Percentiles rank a stretch among this genome's conserved stretches.
phyloP scores from a whole-genome alignment of 306 rosid species.

The Delonix regia region DNA sequence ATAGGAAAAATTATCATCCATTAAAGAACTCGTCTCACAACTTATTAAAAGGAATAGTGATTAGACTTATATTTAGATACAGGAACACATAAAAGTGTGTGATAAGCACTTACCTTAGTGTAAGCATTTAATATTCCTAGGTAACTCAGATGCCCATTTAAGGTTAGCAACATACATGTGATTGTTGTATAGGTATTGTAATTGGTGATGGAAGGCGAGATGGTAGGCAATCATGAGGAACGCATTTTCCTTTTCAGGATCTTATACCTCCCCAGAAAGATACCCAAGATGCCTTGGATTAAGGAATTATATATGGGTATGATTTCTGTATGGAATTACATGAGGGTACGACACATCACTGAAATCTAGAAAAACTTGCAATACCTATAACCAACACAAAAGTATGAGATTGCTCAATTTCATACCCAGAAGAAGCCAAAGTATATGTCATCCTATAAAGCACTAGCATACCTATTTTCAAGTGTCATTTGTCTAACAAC shows the following conservation, averaged over 20 bases:
- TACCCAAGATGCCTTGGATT: neutral
- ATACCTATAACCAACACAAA: neutral
- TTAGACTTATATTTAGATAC: neutral
- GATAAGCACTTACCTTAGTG: neutral
- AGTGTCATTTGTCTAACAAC: too few species aligned
- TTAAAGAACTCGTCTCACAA: neutral
- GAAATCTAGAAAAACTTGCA: neutral
- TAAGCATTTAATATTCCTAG: neutral
- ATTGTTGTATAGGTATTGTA: neutral
- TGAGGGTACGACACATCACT: neutral
- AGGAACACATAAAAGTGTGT: neutral
- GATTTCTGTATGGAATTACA: neutral
- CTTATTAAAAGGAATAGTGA: neutral
- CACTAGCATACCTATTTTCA: too few species aligned
- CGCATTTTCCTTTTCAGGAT: neutral
- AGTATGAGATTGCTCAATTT: too few species aligned
- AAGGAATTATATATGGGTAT: neutral
- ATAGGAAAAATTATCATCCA: slow-evolving; percentile 12
- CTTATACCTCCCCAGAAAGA: neutral
- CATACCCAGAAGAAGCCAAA: too few species aligned
- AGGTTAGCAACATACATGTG: neutral
- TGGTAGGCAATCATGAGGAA: neutral
- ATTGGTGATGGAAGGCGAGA: neutral
- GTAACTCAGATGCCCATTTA: neutral
- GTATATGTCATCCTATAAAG: neutral